Percentiles rank a stretch among this genome's conserved stretches.
phyloP scores from a whole-genome alignment of 306 rosid genomes.

The Dalbergia cultrata region DNA sequence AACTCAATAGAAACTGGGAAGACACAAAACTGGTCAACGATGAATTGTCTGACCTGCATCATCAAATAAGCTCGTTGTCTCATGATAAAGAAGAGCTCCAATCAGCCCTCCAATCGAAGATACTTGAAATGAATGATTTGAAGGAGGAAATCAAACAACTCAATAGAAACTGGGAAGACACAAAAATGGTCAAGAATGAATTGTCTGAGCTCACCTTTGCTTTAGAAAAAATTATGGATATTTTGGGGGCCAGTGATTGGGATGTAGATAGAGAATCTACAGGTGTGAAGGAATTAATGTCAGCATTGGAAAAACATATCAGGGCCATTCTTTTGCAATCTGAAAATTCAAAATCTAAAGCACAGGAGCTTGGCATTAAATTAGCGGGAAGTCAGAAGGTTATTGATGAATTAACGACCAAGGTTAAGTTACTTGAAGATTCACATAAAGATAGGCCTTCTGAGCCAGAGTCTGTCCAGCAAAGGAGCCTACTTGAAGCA shows the following conservation, averaged over 20 bases:
- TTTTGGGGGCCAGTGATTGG: conserved; percentile 61
- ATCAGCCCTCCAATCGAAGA: conserved; percentile 58
- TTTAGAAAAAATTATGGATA: conserved; percentile 67
- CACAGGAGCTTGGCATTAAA: conserved; percentile 74
- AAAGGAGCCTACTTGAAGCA: conserved; percentile 82
- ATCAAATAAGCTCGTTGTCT: conserved; percentile 63
- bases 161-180: conserved; percentile 59
- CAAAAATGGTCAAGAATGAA: conserved; percentile 68
- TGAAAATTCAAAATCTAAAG: conserved; percentile 76
- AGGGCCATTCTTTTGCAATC: conserved; percentile 64
- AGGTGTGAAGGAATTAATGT: conserved; percentile 65
- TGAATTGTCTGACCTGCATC: conserved; percentile 73
- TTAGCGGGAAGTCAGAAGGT: conserved; percentile 74
- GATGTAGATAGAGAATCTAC: conserved; percentile 62
- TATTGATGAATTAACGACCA: conserved; percentile 75
- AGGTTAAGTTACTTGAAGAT: conserved; percentile 76
- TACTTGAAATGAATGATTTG: conserved; percentile 66
- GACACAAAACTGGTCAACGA: conserved; percentile 64
- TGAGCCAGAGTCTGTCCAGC: conserved; percentile 75
- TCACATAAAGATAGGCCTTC: conserved; percentile 63
- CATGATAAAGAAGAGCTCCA: conserved; percentile 72
- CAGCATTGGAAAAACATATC: conserved; percentile 69
- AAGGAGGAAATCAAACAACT: conserved; percentile 68
- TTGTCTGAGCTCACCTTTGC: conserved; percentile 60
- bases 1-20: conserved; percentile 55